phyloP scores from a whole-genome alignment of 129 eudicot genomes.

The Saussurea involucrata region DNA sequence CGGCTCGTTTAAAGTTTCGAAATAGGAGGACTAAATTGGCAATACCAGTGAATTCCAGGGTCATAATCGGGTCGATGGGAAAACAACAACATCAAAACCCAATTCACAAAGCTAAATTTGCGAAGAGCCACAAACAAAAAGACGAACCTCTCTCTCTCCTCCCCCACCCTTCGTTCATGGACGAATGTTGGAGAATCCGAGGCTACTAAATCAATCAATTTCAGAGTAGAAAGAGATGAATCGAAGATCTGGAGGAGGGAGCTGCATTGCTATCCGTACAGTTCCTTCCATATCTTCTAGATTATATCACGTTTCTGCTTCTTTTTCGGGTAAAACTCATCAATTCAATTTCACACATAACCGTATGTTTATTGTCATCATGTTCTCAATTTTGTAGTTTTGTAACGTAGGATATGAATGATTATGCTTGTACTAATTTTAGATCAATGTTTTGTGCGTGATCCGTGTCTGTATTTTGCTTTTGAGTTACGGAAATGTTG shows the following conservation, averaged over 20 bases:
- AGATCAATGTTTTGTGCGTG: background rate
- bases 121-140: slow-evolving; percentile 24
- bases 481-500: background rate
- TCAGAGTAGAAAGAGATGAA: slow-evolving; percentile 17
- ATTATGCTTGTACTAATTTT: background rate
- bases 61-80: background rate
- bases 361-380: background rate
- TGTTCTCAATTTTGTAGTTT: background rate
- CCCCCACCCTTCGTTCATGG: slow-evolving; percentile 1
- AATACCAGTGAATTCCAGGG: background rate
- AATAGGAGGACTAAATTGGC: background rate
- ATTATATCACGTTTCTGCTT: slow-evolving; percentile 15
- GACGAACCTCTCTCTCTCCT: background rate
- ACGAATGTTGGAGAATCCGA: background rate
- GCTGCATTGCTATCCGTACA: slow-evolving; percentile 33
- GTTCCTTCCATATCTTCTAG: slow-evolving; percentile 14
- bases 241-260: slow-evolving; percentile 35
- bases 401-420: background rate
- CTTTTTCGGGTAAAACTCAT: slow-evolving; percentile 27
- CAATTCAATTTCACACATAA: background rate
- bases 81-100: slow-evolving; percentile 3
- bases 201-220: background rate
- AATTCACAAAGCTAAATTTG: slow-evolving; percentile 14
- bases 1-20: background rate
- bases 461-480: slow-evolving; percentile 1